phyloP scores from a whole-genome alignment of 2,329 filamentous ascomycete species.

The Aaosphaeria arxii region DNA sequence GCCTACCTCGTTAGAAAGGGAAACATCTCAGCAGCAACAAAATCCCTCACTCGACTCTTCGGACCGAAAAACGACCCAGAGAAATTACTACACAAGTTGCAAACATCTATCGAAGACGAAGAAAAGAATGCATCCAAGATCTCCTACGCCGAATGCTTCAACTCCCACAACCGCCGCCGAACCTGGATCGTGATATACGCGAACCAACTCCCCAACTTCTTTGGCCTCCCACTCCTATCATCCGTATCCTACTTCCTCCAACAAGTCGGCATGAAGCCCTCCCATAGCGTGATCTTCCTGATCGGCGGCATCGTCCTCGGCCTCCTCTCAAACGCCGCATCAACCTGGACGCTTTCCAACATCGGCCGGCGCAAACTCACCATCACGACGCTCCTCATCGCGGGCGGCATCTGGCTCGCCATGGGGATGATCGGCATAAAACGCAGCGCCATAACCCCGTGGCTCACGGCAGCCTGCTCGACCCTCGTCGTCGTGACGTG shows the following conservation, averaged over 20 bases:
- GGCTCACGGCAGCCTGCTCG: slow-evolving; percentile 7
- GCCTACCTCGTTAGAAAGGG: slow-evolving; percentile 43
- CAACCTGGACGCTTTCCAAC: slow-evolving; percentile 12
- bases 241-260: slow-evolving; percentile 40
- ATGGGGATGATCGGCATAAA: slow-evolving; percentile 16
- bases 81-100: slow-evolving; percentile 22
- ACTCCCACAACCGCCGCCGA: slow-evolving; percentile 10
- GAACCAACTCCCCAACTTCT: slow-evolving; percentile 43
- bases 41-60: slow-evolving; percentile 49
- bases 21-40: slow-evolving; percentile 35
- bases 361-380: slow-evolving; percentile 9
- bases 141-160: slow-evolving; percentile 22
- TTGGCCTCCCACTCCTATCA: slow-evolving; percentile 45
- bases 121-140: slow-evolving; percentile 40
- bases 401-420: slow-evolving; percentile 8
- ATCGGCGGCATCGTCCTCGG: slow-evolving; percentile 12
- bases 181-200: slow-evolving; percentile 36
- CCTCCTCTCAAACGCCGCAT: slow-evolving; percentile 7
- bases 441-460: slow-evolving; percentile 7
- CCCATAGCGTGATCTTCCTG: slow-evolving; percentile 9
- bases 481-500: slow-evolving; percentile 6
- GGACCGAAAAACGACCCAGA: slow-evolving; percentile 30
- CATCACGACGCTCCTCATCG: slow-evolving; percentile 6
- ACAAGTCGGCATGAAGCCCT: slow-evolving; percentile 8
- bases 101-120: slow-evolving; percentile 48